These are phyloP conservation scores for Termitomyces sp. DNA, from an alignment of 768 basidiomycete genomes.

Conservation along the genomic window DNA sequence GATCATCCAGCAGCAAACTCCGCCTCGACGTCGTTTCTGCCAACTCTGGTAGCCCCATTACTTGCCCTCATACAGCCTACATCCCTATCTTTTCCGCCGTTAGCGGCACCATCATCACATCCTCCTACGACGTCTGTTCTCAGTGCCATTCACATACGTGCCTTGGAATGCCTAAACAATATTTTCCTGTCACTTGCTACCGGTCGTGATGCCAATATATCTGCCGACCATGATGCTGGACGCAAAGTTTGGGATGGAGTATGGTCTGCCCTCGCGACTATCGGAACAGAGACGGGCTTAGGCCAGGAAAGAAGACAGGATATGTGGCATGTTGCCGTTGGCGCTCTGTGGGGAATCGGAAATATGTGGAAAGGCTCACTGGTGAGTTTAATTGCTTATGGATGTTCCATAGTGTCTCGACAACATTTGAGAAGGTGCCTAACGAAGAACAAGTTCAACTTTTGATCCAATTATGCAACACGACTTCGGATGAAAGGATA, in stretches of 20 bases:
- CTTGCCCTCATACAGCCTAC: conserved; percentile 73
- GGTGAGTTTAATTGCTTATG: conserved; percentile 33
- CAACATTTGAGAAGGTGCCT: conserved; percentile 38
- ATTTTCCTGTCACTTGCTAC: conserved; percentile 73
- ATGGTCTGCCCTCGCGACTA: conserved; percentile 57
- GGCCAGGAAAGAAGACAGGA: conserved; percentile 70
- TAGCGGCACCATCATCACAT: conserved; percentile 64
- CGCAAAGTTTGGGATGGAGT: conserved; percentile 57
- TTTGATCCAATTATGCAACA: conserved; percentile 62
- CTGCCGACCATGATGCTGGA: conserved; percentile 47
- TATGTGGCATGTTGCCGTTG: conserved; percentile 76
- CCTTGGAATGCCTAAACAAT: conserved; percentile 89
- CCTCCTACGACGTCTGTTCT: conserved; percentile 88
- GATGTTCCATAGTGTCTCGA: not conserved
- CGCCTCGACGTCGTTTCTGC: conserved; percentile 42
- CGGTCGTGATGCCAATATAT: conserved; percentile 34
- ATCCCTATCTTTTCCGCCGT: conserved; percentile 76
- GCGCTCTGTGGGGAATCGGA: conserved; percentile 87
- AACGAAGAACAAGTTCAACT: conserved; percentile 57
- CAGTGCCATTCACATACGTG: conserved; percentile 77
- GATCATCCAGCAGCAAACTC: conserved; percentile 36
- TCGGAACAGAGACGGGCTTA: conserved; percentile 55
- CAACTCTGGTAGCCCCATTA: conserved; percentile 63
- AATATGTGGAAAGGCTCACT: conserved; percentile 67
- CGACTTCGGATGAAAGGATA: conserved; percentile 48